A percentile compares a stretch with the other conserved stretches of the same genome.
Evolutionary conservation across 176 grass and related monocot species (phyloP).

Genomic region (Dendrocalamus sinicus): DNA sequence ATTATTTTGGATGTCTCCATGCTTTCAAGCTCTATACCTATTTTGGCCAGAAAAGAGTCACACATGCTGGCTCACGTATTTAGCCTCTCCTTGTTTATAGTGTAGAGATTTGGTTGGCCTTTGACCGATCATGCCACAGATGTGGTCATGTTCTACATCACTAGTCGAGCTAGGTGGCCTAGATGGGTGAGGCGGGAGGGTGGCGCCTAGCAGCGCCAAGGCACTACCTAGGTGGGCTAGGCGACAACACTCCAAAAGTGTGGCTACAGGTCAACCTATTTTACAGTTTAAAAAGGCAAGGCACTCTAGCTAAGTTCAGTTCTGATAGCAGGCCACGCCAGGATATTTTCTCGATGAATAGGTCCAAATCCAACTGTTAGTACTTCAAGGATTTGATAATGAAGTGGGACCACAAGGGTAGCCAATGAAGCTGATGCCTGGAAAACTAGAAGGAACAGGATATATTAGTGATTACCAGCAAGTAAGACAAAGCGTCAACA

Average conservation of each 20-base stretch:
- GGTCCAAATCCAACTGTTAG: neutral
- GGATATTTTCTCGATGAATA: neutral
- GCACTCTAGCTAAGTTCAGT: constrained; percentile 25
- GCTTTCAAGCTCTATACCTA: constrained; percentile 5
- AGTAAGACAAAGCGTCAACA: constrained; percentile 77
- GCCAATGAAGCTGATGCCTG: neutral
- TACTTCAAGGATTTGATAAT: neutral
- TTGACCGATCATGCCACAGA: constrained; percentile 10
- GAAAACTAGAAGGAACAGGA: constrained; percentile 7
- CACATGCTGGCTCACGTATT: neutral
- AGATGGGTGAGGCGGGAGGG: no score
- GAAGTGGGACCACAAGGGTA: neutral
- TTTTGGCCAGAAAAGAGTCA: neutral
- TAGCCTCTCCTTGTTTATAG: neutral
- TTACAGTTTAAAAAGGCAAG: neutral
- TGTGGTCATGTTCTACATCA: neutral
- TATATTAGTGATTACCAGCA: constrained; percentile 67
- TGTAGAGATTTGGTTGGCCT: neutral
- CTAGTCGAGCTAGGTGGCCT: no score
- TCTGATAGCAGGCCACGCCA: neutral
- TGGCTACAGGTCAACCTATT: neutral
- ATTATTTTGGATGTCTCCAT: constrained; percentile 23
- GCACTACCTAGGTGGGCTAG: no score
- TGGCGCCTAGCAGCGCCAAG: no score
- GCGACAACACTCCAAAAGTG: neutral